These are phyloP conservation scores for Colletotrichum orchidophilum DNA, from an alignment of 2,329 filamentous ascomycete species.

Conservation along the genomic window DNA sequence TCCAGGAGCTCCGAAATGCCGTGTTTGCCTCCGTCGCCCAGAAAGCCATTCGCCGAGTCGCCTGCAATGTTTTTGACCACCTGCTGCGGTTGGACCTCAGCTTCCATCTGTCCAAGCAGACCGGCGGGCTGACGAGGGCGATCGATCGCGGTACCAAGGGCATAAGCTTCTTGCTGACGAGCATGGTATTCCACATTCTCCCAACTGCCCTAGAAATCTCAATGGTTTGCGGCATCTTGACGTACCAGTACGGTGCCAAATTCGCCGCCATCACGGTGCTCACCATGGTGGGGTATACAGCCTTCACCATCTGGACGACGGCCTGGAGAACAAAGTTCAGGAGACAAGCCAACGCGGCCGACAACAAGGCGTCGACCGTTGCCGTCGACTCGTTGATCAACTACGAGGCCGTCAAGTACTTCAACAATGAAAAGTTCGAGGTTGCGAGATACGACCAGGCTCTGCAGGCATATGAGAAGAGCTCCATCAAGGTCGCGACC, in stretches of 20 bases:
- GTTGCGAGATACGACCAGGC: slow-evolving; percentile 90
- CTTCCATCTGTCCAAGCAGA: slow-evolving; percentile 95
- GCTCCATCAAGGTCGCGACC: slow-evolving; percentile 96
- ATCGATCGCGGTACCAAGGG: slow-evolving; percentile 98
- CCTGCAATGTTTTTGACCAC: slow-evolving; percentile 92
- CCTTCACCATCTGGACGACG: slow-evolving; percentile 97
- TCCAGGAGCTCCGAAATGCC: slow-evolving; percentile 94
- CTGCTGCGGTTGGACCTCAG: slow-evolving; percentile 87
- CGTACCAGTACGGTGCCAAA: slow-evolving; percentile 91
- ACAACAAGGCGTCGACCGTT: slow-evolving; percentile 94
- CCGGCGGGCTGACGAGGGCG: slow-evolving; percentile 90
- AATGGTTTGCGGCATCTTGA: slow-evolving; percentile 95
- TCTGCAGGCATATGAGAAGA: slow-evolving; percentile 85
- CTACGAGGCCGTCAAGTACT: slow-evolving; percentile 99
- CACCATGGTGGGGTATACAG: slow-evolving; percentile 94
- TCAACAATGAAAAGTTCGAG: slow-evolving; percentile 98
- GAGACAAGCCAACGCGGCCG: slow-evolving; percentile 92
- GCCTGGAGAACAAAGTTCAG: slow-evolving; percentile 98
- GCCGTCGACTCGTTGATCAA: slow-evolving; percentile 98
- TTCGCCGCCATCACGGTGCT: slow-evolving; percentile 90
- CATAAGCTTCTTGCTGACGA: slow-evolving; percentile 95
- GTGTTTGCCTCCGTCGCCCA: slow-evolving; percentile 97
- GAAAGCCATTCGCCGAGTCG: slow-evolving; percentile 92
- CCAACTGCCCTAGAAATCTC: slow-evolving; percentile 93
- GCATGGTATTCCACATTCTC: slow-evolving; percentile 98